These are phyloP conservation scores for Phytophthora pseudosyringae DNA, from an alignment of 352 stramenopile species.

Conservation along the genomic window DNA sequence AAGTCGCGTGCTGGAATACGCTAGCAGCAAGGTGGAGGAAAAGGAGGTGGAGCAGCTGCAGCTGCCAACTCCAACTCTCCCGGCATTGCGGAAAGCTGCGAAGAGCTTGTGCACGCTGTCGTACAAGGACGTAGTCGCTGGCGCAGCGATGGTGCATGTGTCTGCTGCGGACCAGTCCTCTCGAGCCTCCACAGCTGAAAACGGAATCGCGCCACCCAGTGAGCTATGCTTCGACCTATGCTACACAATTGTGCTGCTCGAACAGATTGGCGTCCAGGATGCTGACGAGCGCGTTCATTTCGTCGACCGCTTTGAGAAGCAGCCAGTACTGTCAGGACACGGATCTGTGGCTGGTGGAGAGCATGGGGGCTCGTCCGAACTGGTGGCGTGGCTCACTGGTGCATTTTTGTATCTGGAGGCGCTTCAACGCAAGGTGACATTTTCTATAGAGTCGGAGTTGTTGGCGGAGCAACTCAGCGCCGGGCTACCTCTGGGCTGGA, in stretches of 20 bases:
- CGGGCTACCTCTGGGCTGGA: slow-evolving; percentile 69
- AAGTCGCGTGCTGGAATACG: slow-evolving; percentile 41
- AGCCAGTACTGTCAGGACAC: slow-evolving; percentile 23
- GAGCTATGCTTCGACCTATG: slow-evolving; percentile 67
- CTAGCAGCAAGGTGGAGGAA: slow-evolving; percentile 16
- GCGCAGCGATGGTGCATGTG: not conserved
- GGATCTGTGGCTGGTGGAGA: slow-evolving; percentile 6
- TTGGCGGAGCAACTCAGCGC: slow-evolving; percentile 71
- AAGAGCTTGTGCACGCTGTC: slow-evolving; percentile 46
- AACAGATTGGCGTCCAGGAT: slow-evolving; percentile 61
- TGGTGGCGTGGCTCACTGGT: slow-evolving; percentile 66
- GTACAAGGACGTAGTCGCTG: slow-evolving; percentile 28
- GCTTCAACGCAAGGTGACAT: slow-evolving; percentile 61
- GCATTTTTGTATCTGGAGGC: slow-evolving; percentile 74
- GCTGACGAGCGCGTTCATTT: slow-evolving; percentile 62
- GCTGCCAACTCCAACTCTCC: slow-evolving; percentile 56
- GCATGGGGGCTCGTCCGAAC: slow-evolving; percentile 34
- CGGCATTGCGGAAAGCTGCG: slow-evolving; percentile 41
- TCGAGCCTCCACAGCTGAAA: slow-evolving; percentile 4
- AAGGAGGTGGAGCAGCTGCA: slow-evolving; percentile 32
- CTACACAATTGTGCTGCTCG: slow-evolving; percentile 64
- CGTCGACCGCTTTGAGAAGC: slow-evolving; percentile 51
- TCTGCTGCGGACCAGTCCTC: slow-evolving; percentile 3
- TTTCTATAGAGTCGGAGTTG: slow-evolving; percentile 64
- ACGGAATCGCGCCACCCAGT: slow-evolving; percentile 25